Percentiles rank a stretch among this genome's conserved stretches.
phyloP scores from a whole-genome alignment of 495 filamentous ascomycete genomes.

The Penicillium paxilli region DNA sequence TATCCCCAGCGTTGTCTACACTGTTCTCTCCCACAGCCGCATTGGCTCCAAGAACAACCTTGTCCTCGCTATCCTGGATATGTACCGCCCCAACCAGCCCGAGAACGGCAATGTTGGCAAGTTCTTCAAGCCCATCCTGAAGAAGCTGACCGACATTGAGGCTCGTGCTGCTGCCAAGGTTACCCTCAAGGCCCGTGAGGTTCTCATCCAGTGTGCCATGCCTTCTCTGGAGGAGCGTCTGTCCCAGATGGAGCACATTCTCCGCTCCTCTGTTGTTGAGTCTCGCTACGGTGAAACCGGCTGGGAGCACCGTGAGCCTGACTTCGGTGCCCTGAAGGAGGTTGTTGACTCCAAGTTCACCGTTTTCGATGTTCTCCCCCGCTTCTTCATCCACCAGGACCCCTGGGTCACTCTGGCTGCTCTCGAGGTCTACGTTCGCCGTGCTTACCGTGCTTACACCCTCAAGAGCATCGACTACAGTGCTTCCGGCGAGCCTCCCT shows the following conservation, averaged over 20 bases:
- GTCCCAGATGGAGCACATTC: constrained; percentile 97
- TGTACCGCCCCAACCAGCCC: constrained; percentile 94
- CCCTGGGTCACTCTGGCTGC: constrained; percentile 94
- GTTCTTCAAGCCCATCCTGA: constrained; percentile 79
- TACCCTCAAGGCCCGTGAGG: constrained; percentile 91
- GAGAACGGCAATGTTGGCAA: constrained; percentile 83
- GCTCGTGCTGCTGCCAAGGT: constrained; percentile 91
- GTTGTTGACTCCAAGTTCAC: constrained; percentile 98
- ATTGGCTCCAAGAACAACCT: constrained; percentile 94
- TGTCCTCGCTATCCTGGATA: constrained; percentile 84
- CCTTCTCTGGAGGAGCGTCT: constrained; percentile 94
- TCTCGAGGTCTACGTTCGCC: constrained; percentile 92
- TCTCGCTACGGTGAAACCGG: constrained; percentile 95
- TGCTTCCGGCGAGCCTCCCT: constrained; percentile 72
- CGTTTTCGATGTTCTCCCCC: constrained; percentile 91
- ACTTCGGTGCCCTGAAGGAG: constrained; percentile 84
- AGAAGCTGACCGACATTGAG: constrained; percentile 88
- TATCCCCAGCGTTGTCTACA: constrained; percentile 76
- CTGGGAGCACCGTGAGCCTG: constrained; percentile 93
- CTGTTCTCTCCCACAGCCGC: constrained; percentile 89
- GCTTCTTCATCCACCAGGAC: constrained; percentile 92
- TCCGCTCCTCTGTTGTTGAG: constrained; percentile 95
- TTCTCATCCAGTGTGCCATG: constrained; percentile 94
- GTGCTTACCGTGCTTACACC: constrained; percentile 93
- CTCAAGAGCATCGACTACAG: constrained; percentile 88